Evolutionary conservation across 345 rosid genomes (phyloP).

Genomic region (Dipteronia dyeriana): DNA sequence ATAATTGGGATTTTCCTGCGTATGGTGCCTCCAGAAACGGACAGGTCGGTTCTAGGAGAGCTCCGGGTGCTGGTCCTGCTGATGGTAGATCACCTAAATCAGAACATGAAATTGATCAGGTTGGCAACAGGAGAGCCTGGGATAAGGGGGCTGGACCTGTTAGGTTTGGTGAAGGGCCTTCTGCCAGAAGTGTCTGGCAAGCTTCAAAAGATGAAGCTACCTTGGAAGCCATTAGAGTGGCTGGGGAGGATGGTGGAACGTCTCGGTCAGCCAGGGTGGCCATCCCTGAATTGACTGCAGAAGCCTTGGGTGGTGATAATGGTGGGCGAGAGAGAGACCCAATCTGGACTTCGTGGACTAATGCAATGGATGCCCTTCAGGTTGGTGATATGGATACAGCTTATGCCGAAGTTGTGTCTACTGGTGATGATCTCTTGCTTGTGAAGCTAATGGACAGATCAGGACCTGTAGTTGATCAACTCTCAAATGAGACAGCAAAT

Average conservation of each 20-base stretch:
- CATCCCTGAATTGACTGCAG: constrained; percentile 78
- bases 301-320: constrained; percentile 79
- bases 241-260: constrained; percentile 84
- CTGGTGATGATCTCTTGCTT: constrained; percentile 83
- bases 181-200: constrained; percentile 99
- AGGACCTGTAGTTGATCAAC: constrained; percentile 86
- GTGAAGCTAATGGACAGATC: constrained; percentile 95
- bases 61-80: constrained; percentile 45
- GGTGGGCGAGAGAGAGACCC: constrained; percentile 74
- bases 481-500: constrained; percentile 74
- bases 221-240: constrained; percentile 95
- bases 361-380: constrained; percentile 90
- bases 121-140: constrained; percentile 83
- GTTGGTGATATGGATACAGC: constrained; percentile 90
- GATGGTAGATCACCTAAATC: constrained; percentile 69
- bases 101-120: constrained; percentile 70
- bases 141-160: constrained; percentile 69
- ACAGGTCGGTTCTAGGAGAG: constrained; percentile 63
- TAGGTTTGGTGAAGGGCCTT: constrained; percentile 96
- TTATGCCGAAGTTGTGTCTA: constrained; percentile 76
- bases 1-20: constrained; percentile 73
- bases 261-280: constrained; percentile 61
- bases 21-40: constrained; percentile 73
- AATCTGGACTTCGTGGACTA: constrained; percentile 87
- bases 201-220: constrained; percentile 99